A percentile compares a stretch with the other conserved stretches of the same genome.
Conservation (phyloP, 1,139 yeast species). For the Taiozyma sp. region DNA sequence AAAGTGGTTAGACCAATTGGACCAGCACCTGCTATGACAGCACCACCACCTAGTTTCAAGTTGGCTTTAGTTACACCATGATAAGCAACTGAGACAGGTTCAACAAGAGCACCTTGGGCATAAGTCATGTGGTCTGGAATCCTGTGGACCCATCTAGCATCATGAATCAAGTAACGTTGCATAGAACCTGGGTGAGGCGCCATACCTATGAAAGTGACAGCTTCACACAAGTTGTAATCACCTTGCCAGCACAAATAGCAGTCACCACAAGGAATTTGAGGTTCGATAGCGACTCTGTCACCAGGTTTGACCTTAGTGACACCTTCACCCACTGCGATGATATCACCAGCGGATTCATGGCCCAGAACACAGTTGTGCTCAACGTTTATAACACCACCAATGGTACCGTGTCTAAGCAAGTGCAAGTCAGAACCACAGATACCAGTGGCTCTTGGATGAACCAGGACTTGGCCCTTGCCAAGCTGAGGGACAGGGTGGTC, state of each 20-base stretch:
- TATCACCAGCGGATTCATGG: constrained; percentile 68
- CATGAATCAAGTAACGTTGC: constrained; percentile 53
- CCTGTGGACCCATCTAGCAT: constrained; percentile 74
- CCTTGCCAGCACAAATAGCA: constrained; percentile 72
- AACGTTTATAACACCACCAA: constrained; percentile 40
- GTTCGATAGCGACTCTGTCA: constrained; percentile 79
- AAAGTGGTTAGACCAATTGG: constrained; percentile 84
- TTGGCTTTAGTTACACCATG: constrained; percentile 69
- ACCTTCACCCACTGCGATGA: constrained; percentile 55
- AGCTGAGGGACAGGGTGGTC: constrained; percentile 28
- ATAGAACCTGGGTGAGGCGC: constrained; percentile 69
- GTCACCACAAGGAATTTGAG: constrained; percentile 74
- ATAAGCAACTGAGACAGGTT: constrained; percentile 81
- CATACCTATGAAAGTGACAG: constrained; percentile 81
- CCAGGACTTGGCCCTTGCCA: constrained; percentile 34
- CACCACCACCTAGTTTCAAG: constrained; percentile 62
- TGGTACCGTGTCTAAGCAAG: constrained; percentile 70
- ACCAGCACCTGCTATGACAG: constrained; percentile 85
- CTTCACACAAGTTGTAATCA: constrained; percentile 71
- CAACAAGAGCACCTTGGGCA: constrained; percentile 84
- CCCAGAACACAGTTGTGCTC: constrained; percentile 57
- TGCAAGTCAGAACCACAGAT: constrained; percentile 86
- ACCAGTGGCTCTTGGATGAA: constrained; percentile 60
- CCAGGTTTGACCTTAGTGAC: constrained; percentile 62
- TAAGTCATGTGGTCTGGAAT: constrained; percentile 68